These are phyloP conservation scores for Xylogone sp. DNA, from an alignment of 2,329 filamentous ascomycete species.

Conservation along the genomic window DNA sequence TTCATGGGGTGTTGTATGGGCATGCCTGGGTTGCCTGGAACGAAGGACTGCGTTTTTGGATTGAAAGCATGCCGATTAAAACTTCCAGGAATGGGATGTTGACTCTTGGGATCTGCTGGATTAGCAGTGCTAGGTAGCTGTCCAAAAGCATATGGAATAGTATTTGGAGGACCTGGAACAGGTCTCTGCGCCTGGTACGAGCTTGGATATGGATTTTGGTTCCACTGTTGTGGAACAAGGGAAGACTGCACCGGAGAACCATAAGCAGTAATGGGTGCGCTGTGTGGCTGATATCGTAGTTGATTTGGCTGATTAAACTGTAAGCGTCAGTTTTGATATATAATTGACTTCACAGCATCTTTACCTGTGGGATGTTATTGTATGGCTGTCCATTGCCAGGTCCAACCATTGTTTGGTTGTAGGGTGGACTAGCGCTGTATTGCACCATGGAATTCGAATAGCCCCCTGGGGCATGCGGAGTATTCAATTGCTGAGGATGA, in stretches of 20 bases:
- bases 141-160: constrained; percentile 69
- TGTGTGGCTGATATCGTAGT: constrained; percentile 26
- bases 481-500: constrained; percentile 43
- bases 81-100: constrained; percentile 81
- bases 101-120: constrained; percentile 67
- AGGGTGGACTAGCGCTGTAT: constrained; percentile 33
- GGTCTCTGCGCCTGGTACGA: constrained; percentile 24
- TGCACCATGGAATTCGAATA: constrained; percentile 31
- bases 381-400: constrained; percentile 36
- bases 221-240: constrained; percentile 25
- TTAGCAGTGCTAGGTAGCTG: constrained; percentile 70
- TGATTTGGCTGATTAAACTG: constrained; percentile 25
- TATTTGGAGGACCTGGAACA: constrained; percentile 16
- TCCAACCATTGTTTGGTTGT: constrained; percentile 21
- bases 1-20: constrained; percentile 38
- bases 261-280: constrained; percentile 27
- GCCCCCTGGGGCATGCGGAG: constrained; percentile 33
- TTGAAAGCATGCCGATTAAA: constrained; percentile 87
- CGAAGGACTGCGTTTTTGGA: constrained; percentile 88
- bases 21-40: constrained; percentile 58
- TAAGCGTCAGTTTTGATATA: too few species aligned
- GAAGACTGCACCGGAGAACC: constrained; percentile 28
- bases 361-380: constrained; percentile 25
- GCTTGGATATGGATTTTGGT: constrained; percentile 20
- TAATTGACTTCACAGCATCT: too few species aligned